phyloP scores from a whole-genome alignment of 176 grass and related monocot species.

The Cymbopogon citratus region DNA sequence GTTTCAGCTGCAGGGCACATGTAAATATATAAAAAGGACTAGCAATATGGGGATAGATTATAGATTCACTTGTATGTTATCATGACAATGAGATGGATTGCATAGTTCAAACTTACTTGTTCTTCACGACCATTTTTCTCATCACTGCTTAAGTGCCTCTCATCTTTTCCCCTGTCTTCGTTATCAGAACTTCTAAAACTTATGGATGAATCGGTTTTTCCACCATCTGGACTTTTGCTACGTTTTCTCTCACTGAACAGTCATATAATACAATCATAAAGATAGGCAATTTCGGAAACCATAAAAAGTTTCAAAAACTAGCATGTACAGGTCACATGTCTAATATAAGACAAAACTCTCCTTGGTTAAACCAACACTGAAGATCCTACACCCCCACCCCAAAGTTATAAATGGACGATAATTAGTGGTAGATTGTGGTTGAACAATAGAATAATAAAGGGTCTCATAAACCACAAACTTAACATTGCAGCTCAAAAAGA shows the following conservation, averaged over 20 bases:
- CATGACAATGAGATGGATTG: constrained; percentile 3
- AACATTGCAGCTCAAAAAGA: not conserved
- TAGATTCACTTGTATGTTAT: not conserved
- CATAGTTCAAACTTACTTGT: constrained; percentile 52
- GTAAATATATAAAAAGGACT: constrained; percentile 19
- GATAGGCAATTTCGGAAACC: constrained; percentile 5
- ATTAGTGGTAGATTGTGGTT: not conserved
- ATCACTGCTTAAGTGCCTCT: constrained; percentile 32
- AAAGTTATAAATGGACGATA: not conserved
- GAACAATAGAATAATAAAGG: not conserved
- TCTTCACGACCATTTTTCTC: constrained; percentile 56
- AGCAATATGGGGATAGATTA: not conserved
- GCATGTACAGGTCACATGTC: not conserved
- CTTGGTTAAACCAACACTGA: not conserved
- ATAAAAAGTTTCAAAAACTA: constrained; percentile 8
- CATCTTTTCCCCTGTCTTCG: constrained; percentile 44
- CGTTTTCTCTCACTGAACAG: constrained; percentile 52
- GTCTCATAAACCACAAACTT: not conserved
- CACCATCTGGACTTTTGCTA: constrained; percentile 48
- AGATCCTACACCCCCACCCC: not conserved
- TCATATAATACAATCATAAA: constrained; percentile 10
- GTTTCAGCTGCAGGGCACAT: constrained; percentile 46
- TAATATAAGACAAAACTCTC: not conserved
- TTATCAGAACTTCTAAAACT: constrained; percentile 58
- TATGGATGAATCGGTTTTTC: constrained; percentile 49